Conservation (phyloP, 768 basidiomycete genomes). For the Tephrocybe sp. region DNA sequence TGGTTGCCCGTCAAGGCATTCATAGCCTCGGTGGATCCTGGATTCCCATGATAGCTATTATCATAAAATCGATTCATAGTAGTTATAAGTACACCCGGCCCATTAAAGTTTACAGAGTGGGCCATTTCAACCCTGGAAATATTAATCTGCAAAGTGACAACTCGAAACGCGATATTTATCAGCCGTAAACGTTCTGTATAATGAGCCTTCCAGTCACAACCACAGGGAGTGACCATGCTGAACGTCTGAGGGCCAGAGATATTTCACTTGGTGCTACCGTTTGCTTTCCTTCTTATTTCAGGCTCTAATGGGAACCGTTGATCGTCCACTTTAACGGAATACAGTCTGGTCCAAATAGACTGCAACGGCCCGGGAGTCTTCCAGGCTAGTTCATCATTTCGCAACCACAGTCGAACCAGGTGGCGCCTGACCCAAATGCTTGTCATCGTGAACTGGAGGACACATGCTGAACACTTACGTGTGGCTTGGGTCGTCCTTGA, state of each 20-base stretch:
- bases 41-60: slow-evolving; percentile 29
- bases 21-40: slow-evolving; percentile 29
- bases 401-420: slow-evolving; percentile 44
- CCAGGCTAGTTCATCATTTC: slow-evolving; percentile 49
- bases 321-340: slow-evolving; percentile 38
- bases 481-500: slow-evolving; percentile 39
- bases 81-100: too few species aligned
- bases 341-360: slow-evolving; percentile 37
- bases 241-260: background rate
- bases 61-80: too few species aligned
- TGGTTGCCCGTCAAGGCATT: slow-evolving; percentile 28
- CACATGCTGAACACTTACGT: slow-evolving; percentile 29
- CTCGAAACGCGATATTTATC: too few species aligned
- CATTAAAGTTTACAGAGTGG: too few species aligned
- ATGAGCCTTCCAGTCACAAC: too few species aligned
- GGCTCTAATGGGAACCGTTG: slow-evolving; percentile 46
- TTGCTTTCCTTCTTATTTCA: slow-evolving; percentile 39
- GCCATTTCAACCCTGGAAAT: too few species aligned
- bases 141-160: too few species aligned
- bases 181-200: too few species aligned
- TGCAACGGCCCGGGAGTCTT: slow-evolving; percentile 38
- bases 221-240: too few species aligned
- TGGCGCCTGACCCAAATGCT: slow-evolving; percentile 31
- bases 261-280: slow-evolving; percentile 28
- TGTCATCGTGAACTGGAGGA: background rate